phyloP scores from a whole-genome alignment of 768 basidiomycete genomes.

The Leccinum aurantiacum region DNA sequence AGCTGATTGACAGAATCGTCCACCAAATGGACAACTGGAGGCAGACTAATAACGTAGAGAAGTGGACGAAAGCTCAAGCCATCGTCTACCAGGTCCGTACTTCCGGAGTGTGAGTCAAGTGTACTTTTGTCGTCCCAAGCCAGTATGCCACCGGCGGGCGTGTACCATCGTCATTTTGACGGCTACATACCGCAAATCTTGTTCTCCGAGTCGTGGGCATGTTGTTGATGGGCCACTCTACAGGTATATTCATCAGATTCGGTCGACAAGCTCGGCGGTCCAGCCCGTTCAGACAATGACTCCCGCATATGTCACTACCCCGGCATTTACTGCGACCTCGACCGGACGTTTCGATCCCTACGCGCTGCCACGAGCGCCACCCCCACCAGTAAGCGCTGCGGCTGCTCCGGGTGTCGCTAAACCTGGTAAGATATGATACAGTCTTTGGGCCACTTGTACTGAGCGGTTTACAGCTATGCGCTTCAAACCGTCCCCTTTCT shows the following conservation, averaged over 20 bases:
- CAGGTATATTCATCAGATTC: conserved; percentile 31
- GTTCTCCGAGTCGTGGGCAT: conserved; percentile 5
- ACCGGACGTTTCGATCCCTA: conserved; percentile 64
- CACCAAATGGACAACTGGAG: conserved; percentile 61
- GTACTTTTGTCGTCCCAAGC: conserved; percentile 12
- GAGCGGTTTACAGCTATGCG: conserved; percentile 51
- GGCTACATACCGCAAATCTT: conserved; percentile 5
- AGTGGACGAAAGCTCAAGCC: conserved; percentile 67
- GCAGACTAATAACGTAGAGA: conserved; percentile 52
- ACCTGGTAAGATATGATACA: conserved; percentile 26
- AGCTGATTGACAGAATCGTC: conserved; percentile 77
- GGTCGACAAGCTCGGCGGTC: conserved; percentile 25
- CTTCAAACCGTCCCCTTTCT: conserved; percentile 83
- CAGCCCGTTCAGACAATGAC: conserved; percentile 28
- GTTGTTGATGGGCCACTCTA: conserved; percentile 17
- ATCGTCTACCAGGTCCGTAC: conserved; percentile 67
- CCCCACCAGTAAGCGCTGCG: conserved; percentile 39
- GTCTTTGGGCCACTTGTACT: conserved; percentile 7
- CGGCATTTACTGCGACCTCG: conserved; percentile 28
- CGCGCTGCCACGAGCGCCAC: conserved; percentile 52
- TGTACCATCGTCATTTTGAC: conserved; percentile 12
- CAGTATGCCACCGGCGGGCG: conserved; percentile 10
- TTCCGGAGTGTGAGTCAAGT: conserved; percentile 60
- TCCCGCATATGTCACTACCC: conserved; percentile 19
- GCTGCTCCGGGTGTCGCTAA: conserved; percentile 30